Base-by-base conservation (phyloP, 2,329 filamentous ascomycete species). In the Apiospora malaysiana region DNA sequence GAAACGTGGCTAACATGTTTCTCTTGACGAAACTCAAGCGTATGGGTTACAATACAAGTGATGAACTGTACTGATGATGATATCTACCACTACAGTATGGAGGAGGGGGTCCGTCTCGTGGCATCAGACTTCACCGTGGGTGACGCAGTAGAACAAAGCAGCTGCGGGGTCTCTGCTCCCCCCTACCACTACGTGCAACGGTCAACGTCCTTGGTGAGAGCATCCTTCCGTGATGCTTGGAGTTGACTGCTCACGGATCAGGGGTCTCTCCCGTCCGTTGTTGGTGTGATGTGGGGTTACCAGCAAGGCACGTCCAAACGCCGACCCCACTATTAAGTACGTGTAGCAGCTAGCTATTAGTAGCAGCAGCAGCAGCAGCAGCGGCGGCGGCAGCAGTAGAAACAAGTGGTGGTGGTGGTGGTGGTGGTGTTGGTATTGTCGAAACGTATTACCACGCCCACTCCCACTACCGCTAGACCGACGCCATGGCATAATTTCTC, bases 1-100 rank as follows among this genome's bases (percentile, higher is more conserved):
- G 56, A 63, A 63, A 63, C 56, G 56, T 63, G 56, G 32, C 56
- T 63, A 63, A 40, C 56, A 40, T 63, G 56, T 63, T 63, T 63
- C 21, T n/a, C 56, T 8, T 63, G 32, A 63, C 27, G 56, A 63
- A 40, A 23, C 27, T 63, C 32, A n/a, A 63, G 56, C 56, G 56
- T 40, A 40, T 2, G 32, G n/a, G 56, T 63, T 63, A 40, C 32
- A n/a, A 40, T 63, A 21, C 16, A 37, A 37, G 51, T 59, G 51
- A 59, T 37, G 51, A 59, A 37, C 18, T 59, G 40, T 46, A 21
- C 14, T 46, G 47, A 49, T 25, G n/a, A 49, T 56, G 49, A 27
- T 23, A 6, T 6, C 43, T 6, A 46, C 43, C 2, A 18, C 14
- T 2, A 3, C 43, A 32, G 1, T 14, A 27, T 16, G 23, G 23